Base-by-base conservation (phyloP, 2,329 filamentous ascomycete genomes). In the Beauveria sp. region DNA sequence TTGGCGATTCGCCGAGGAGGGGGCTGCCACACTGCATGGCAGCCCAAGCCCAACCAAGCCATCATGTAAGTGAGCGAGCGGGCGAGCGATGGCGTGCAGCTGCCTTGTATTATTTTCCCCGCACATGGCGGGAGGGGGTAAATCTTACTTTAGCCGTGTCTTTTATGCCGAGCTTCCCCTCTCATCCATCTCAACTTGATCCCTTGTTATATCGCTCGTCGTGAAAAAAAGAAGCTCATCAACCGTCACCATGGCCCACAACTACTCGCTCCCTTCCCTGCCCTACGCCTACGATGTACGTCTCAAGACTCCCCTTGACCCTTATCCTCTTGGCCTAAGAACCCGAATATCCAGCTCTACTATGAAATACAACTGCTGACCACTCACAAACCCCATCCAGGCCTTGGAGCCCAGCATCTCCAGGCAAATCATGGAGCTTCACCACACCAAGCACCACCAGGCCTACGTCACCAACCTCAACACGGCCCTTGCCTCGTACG, bases 401-500 rank as follows among this genome's bases (percentile, higher is more conserved):
- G 88, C 87, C 40, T 79, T 90, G 55, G 87, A 90, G 73, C 88
- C 88, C 10, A 83, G 86, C 76, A 91, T 93, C 77, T 90, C 88
- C 40, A 80, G 79, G 67, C 83, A 91, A 73, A 93, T 91, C 74
- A 93, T 93, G 89, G 85, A 89, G 74, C 83, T 93, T 56, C 89
- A 93, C 73, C 88, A 93, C 76, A 77, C 79, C 73, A 91, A 90
- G 77, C 89, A 93, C 73, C 89, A 93, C 75, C 86, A 90, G 70
- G 82, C 89, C 40, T 93, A 93, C 74, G 83, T 93, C 65, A 89
- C 81, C 64, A 90, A 89, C 72, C 82, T 93, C 63, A 92, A 92
- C 77, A 80, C 79, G 61, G 85, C 86, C 0, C 77, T 90, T 58
- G 76, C 80, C 69, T 80, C 82, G 16, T 87, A 89, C 65, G 76